Percentiles rank a stretch among this genome's conserved stretches.
Conservation (phyloP, 1,139 yeast species). For the Hyphopichia fennica region DNA sequence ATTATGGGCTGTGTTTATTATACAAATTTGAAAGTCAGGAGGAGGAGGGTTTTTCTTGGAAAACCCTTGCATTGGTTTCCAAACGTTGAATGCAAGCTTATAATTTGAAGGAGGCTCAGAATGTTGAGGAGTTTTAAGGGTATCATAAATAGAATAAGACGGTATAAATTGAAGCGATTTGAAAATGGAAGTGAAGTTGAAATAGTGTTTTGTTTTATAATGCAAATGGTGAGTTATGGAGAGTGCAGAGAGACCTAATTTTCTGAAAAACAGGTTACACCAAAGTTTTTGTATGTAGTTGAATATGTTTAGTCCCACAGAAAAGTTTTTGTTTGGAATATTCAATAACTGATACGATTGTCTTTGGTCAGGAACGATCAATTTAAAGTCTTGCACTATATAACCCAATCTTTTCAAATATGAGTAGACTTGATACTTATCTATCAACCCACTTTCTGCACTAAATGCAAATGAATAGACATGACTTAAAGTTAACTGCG, state of each 20-base stretch:
- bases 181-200: constrained; percentile 39
- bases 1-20: constrained; percentile 49
- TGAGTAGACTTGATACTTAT: constrained; percentile 68
- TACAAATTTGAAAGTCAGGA: constrained; percentile 76
- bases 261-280: neutral
- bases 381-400: constrained; percentile 48
- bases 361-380: neutral
- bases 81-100: constrained; percentile 54
- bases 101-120: neutral
- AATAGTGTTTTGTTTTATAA: constrained; percentile 29
- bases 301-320: neutral
- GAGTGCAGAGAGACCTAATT: constrained; percentile 4
- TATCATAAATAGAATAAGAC: constrained; percentile 18
- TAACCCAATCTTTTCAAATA: constrained; percentile 80
- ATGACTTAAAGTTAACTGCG: constrained; percentile 62
- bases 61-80: constrained; percentile 80
- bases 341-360: neutral
- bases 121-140: constrained; percentile 5
- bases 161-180: constrained; percentile 36
- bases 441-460: constrained; percentile 42
- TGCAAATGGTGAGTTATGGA: constrained; percentile 15
- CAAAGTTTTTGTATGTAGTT: neutral
- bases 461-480: constrained; percentile 56
- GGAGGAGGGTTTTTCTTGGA: constrained; percentile 58
- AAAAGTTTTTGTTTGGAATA: neutral